phyloP scores from a whole-genome alignment of 345 rosid genomes.

The Laguncularia racemosa region DNA sequence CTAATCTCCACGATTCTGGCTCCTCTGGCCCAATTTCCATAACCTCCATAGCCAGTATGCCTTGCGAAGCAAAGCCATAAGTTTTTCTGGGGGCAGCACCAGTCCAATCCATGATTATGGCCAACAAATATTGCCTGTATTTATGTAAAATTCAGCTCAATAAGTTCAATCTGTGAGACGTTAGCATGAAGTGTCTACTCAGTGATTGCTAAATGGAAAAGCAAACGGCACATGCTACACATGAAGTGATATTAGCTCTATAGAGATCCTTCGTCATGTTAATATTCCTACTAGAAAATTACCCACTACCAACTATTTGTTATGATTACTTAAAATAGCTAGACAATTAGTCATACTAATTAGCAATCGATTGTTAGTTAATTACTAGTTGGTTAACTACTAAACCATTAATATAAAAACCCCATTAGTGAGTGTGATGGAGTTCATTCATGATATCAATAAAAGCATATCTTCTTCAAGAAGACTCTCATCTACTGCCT shows the following conservation, averaged over 20 bases:
- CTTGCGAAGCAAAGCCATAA: conserved; percentile 95
- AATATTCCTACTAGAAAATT: not conserved
- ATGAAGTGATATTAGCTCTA: not conserved
- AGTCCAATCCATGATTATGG: conserved; percentile 91
- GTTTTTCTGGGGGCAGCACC: conserved; percentile 78
- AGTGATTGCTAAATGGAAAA: too few relatives aligned
- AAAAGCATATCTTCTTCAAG: too few relatives aligned
- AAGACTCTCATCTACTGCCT: too few relatives aligned
- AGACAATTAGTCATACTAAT: too few relatives aligned
- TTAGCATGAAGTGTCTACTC: too few relatives aligned
- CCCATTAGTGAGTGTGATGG: too few relatives aligned
- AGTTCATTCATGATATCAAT: too few relatives aligned
- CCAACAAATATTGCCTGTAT: conserved; percentile 83
- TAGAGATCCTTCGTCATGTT: not conserved
- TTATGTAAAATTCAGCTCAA: conserved; percentile 4
- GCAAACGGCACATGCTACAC: too few relatives aligned
- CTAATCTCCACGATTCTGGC: conserved; percentile 68
- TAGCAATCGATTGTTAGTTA: too few relatives aligned
- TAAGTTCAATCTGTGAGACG: not conserved
- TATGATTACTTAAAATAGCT: too few relatives aligned
- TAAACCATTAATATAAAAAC: too few relatives aligned
- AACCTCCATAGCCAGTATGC: conserved; percentile 83
- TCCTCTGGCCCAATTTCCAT: conserved; percentile 82
- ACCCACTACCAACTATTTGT: not conserved
- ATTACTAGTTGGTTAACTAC: too few relatives aligned